Evolutionary conservation across 495 filamentous ascomycete species (phyloP).

Genomic region (Penicillium ucsense): DNA sequence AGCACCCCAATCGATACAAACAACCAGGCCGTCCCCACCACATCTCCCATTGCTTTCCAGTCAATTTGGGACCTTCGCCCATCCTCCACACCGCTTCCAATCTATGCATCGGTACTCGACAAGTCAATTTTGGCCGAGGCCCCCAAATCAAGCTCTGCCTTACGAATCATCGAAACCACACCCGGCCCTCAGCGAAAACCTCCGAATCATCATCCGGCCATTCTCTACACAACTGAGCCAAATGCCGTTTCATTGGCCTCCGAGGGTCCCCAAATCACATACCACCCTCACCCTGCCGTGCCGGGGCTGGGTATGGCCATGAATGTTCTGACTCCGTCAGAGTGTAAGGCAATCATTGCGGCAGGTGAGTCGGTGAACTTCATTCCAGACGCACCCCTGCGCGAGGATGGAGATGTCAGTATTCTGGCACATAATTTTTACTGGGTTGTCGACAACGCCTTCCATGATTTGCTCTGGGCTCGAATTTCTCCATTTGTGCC

Average conservation of each 20-base stretch:
- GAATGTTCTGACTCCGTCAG: slow-evolving; percentile 21
- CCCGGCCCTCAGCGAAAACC: slow-evolving; percentile 28
- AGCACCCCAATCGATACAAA: slow-evolving; percentile 27
- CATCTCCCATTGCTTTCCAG: slow-evolving; percentile 28
- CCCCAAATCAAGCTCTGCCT: slow-evolving; percentile 17
- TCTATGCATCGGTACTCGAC: slow-evolving; percentile 29
- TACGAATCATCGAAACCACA: slow-evolving; percentile 26
- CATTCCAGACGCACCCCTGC: slow-evolving; percentile 26
- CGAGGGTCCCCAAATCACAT: slow-evolving; percentile 17
- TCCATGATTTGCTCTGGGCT: slow-evolving; percentile 31
- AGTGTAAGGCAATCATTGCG: slow-evolving; percentile 29
- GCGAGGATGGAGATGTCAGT: slow-evolving; percentile 29
- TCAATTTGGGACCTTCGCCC: slow-evolving; percentile 32
- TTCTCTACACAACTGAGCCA: slow-evolving; percentile 26
- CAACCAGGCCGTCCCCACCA: slow-evolving; percentile 15
- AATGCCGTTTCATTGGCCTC: slow-evolving; percentile 25
- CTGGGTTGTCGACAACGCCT: slow-evolving; percentile 29
- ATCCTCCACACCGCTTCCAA: slow-evolving; percentile 14
- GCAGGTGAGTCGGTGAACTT: slow-evolving; percentile 31
- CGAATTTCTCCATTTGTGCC: slow-evolving; percentile 25
- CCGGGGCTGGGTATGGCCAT: slow-evolving; percentile 28
- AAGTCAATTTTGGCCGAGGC: slow-evolving; percentile 24
- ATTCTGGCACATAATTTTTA: slow-evolving; percentile 36
- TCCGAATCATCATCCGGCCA: slow-evolving; percentile 30
- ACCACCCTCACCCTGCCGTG: slow-evolving; percentile 29